Evolutionary conservation across 345 rosid species (phyloP), one percentile per base, ranked within the genome.

Genomic region (Salix udensis): DNA sequence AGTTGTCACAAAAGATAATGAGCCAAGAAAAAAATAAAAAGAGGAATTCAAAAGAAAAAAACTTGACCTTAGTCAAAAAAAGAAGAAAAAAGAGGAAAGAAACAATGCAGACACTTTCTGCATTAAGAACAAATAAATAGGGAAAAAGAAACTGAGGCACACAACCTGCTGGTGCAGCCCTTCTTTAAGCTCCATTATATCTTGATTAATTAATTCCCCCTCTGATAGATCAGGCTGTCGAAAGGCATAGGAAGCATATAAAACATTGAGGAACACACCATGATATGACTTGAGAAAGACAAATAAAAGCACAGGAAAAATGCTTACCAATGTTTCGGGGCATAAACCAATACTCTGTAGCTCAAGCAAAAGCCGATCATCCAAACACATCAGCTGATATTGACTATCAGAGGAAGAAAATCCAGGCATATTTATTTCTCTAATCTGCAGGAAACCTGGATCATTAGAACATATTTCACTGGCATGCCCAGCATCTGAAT

Each of bases 171-270:
- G 86, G 80, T 82, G 77, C 52, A 96, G 85, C 68, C 87, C 86
- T 81, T 85, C 92, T 87, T 90, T 86, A 76, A 93, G 88, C 81
- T 91, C 88, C 82, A 83, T 65, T 78, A 91, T 87, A 81, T 89
- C 87, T 69, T 87, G 91, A 82, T 82, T 87, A 74, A 96, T 83
- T 71, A 84, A 78, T 81, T 90, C 94, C 65, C 88, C 90, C 80
- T 93, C 98, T 44, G 97, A 84, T 58, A 91, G 86, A 87, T 91
- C 98, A 84, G 97, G 99, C 99, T 96, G 91, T 81, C 85, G 31
- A 52, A 67, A 30, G 68, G 71, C 61, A 81, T 52, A 69, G 37
- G 28, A 74, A 40, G 64, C 13, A 67, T 15, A 62, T 62, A 28
- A 73, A 36, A 64, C 34, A 62, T n/a, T 58, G 5, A n/a, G 28